Evolutionary conservation across 306 rosid species (phyloP).

Genomic region (Purshia tridentata): DNA sequence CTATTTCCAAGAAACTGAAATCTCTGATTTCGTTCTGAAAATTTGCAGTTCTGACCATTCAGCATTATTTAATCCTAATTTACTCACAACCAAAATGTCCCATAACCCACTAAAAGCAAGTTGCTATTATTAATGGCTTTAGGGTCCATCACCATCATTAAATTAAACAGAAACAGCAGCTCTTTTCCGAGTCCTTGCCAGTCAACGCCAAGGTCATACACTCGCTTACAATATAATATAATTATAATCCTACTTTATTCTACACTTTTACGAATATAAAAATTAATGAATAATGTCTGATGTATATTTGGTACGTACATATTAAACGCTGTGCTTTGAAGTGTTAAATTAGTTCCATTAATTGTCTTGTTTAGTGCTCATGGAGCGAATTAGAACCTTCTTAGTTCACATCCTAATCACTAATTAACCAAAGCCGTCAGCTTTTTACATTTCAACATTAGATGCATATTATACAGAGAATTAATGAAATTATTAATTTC

Average conservation of each 20-base stretch:
- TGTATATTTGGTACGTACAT: not conserved
- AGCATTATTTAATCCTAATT: not conserved
- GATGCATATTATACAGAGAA: not conserved
- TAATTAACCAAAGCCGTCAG: not conserved
- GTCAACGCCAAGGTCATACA: conserved; percentile 36
- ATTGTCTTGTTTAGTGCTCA: conserved; percentile 6
- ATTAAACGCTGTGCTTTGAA: conserved; percentile 3
- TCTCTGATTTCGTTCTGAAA: too few species aligned
- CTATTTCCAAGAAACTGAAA: too few species aligned
- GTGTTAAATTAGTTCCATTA: not conserved
- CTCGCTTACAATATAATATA: not conserved
- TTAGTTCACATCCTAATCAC: conserved; percentile 12
- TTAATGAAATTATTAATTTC: not conserved
- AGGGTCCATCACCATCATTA: conserved; percentile 37
- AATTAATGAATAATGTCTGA: conserved; percentile 5
- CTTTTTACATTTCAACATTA: not conserved
- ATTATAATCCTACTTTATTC: not conserved
- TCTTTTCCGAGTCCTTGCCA: conserved; percentile 23
- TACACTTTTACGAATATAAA: conserved; percentile 17
- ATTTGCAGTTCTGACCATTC: too few species aligned
- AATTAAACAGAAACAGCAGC: conserved; percentile 6
- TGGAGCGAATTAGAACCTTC: conserved; percentile 36
- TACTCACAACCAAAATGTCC: not conserved
- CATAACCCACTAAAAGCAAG: conserved; percentile 16
- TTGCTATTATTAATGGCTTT: conserved; percentile 28